Evolutionary conservation across 139 green algal species (phyloP).

Genomic region (Coccomyxa sp.): DNA sequence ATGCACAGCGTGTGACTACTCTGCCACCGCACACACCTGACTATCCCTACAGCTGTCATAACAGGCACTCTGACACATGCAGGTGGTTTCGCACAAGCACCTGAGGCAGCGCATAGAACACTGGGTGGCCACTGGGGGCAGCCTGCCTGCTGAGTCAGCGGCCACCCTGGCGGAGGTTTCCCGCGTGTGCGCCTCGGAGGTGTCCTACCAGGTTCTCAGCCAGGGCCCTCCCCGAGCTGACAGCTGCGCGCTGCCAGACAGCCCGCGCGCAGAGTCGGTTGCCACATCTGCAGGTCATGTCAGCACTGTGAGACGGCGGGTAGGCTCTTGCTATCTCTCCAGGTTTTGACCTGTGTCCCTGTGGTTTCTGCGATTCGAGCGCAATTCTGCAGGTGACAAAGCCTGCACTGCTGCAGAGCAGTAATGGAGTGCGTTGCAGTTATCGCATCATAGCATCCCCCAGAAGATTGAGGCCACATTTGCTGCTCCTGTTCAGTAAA

Average conservation of each 20-base stretch:
- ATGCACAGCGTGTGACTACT: too few species aligned
- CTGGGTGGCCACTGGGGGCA: not conserved
- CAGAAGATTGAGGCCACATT: too few species aligned
- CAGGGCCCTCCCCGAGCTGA: not conserved
- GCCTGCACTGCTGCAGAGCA: too few species aligned
- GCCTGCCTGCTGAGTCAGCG: not conserved
- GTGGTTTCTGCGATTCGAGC: too few species aligned
- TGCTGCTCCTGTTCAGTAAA: too few species aligned
- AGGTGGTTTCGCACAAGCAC: not conserved
- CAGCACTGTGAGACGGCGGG: not conserved
- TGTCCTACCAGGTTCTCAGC: not conserved
- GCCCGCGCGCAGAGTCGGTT: not conserved
- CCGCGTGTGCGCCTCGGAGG: not conserved
- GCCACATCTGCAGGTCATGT: not conserved
- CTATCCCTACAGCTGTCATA: not conserved
- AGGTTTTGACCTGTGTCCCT: too few species aligned
- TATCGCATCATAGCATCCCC: too few species aligned
- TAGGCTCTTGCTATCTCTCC: too few species aligned
- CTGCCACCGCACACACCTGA: not conserved
- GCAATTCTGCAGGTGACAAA: too few species aligned
- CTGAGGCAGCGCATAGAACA: not conserved
- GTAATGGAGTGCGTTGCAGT: too few species aligned
- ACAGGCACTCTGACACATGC: not conserved
- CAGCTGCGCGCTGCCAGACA: not conserved
- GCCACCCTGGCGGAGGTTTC: not conserved